Percentiles rank a stretch among this genome's conserved stretches.
These are phyloP conservation scores for Kuraishia capsulata DNA, from an alignment of 805 yeast species.

Conservation along the genomic window DNA sequence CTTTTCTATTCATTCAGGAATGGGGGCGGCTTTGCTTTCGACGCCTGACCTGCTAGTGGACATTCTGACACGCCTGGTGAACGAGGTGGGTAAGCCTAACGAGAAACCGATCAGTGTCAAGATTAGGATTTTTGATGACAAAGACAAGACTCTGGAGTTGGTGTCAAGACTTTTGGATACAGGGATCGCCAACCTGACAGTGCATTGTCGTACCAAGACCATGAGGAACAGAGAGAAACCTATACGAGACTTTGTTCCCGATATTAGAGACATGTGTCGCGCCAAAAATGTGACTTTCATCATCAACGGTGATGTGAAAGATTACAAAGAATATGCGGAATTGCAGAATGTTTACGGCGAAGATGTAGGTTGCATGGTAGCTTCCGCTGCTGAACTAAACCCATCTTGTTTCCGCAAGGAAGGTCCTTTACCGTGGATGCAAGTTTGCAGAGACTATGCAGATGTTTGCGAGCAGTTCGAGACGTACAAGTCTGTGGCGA, in stretches of 20 bases:
- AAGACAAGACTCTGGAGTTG: conserved; percentile 49
- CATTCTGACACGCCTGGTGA: conserved; percentile 62
- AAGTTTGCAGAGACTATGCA: conserved; percentile 46
- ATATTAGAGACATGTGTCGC: conserved; percentile 53
- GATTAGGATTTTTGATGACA: conserved; percentile 66
- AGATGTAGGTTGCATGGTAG: conserved; percentile 87
- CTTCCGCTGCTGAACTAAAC: conserved; percentile 81
- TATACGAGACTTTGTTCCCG: conserved; percentile 56
- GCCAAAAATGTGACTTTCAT: conserved; percentile 60
- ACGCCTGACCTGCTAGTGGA: conserved; percentile 74
- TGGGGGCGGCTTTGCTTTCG: conserved; percentile 89
- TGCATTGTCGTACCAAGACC: conserved; percentile 82
- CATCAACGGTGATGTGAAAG: conserved; percentile 70
- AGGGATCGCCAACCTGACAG: conserved; percentile 78
- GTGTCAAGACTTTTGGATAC: conserved; percentile 55
- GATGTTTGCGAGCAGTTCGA: conserved; percentile 43
- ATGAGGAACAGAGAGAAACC: conserved; percentile 89
- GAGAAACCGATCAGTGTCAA: conserved; percentile 83
- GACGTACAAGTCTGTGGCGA: conserved; percentile 65
- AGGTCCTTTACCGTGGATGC: conserved; percentile 43
- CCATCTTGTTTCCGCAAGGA: conserved; percentile 59
- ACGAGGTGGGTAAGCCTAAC: conserved; percentile 69
- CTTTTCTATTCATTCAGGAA: conserved; percentile 88
- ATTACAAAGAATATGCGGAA: conserved; percentile 40
- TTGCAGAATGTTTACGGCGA: conserved; percentile 45